These are phyloP conservation scores for Mycena sp. DNA, from an alignment of 1,284 basidiomycete genomes.

Conservation along the genomic window DNA sequence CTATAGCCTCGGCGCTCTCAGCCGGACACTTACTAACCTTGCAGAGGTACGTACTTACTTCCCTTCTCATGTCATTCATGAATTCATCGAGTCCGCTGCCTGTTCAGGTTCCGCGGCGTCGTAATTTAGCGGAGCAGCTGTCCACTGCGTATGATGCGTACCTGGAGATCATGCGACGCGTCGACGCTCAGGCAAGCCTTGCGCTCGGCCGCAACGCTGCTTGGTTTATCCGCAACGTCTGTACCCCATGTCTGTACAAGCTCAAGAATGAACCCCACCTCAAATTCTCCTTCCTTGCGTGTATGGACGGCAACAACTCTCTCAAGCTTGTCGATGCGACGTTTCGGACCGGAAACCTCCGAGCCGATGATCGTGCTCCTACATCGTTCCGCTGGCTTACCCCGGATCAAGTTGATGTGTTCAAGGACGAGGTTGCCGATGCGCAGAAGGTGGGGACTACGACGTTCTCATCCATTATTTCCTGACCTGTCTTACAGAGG, in stretches of 20 bases:
- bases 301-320: slow-evolving; percentile 39
- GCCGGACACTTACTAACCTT: slow-evolving; percentile 3
- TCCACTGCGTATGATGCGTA: slow-evolving; percentile 21
- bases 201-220: slow-evolving; percentile 11
- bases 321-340: slow-evolving; percentile 30
- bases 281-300: slow-evolving; percentile 29
- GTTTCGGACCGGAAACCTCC: slow-evolving; percentile 33
- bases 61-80: too few relatives aligned
- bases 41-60: not conserved
- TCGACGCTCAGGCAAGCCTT: not conserved
- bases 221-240: slow-evolving; percentile 24
- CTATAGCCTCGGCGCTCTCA: slow-evolving; percentile 14
- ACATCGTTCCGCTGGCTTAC: slow-evolving; percentile 29
- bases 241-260: slow-evolving; percentile 29
- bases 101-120: not conserved
- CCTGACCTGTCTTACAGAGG: not conserved
- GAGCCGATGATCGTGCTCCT: slow-evolving; percentile 1
- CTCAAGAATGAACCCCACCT: slow-evolving; percentile 37
- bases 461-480: too few relatives aligned
- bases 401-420: slow-evolving; percentile 37
- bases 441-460: not conserved
- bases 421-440: slow-evolving; percentile 40
- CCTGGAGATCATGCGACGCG: not conserved
- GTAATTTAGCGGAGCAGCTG: not conserved
- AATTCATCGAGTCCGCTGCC: too few relatives aligned